Evolutionary conservation across 2,329 filamentous ascomycete species (phyloP).

Genomic region (Neobulgaria alba): DNA sequence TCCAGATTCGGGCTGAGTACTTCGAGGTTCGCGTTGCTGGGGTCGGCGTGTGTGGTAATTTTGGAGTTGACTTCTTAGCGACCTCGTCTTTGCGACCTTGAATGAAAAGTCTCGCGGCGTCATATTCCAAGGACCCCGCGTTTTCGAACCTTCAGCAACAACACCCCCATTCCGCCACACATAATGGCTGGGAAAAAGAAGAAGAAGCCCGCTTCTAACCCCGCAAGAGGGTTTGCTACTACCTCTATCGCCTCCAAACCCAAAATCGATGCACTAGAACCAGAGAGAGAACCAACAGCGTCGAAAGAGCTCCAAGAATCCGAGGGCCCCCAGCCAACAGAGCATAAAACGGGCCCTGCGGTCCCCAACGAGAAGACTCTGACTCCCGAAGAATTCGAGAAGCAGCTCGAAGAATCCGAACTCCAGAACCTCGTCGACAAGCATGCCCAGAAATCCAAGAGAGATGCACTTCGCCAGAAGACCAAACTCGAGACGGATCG

Average conservation of each 20-base stretch:
- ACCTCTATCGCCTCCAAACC: slow-evolving; percentile 83
- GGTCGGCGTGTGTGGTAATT: too few relatives aligned
- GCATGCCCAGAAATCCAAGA: slow-evolving; percentile 66
- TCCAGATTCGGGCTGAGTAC: background rate
- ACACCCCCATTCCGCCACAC: too few relatives aligned
- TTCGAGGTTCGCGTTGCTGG: too few relatives aligned
- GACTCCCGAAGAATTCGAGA: slow-evolving; percentile 83
- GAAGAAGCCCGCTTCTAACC: slow-evolving; percentile 83
- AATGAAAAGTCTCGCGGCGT: background rate
- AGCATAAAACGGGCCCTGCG: slow-evolving; percentile 1
- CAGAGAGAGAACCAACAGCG: slow-evolving; percentile 18
- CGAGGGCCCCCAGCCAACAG: slow-evolving; percentile 9
- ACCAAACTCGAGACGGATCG: slow-evolving; percentile 76
- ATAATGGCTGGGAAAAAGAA: slow-evolving; percentile 70
- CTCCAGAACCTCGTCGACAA: slow-evolving; percentile 83
- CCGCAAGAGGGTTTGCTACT: slow-evolving; percentile 86
- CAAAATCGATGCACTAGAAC: slow-evolving; percentile 48
- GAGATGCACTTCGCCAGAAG: slow-evolving; percentile 70
- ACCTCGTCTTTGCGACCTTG: background rate
- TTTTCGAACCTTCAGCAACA: slow-evolving; percentile 1
- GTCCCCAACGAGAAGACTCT: slow-evolving; percentile 37
- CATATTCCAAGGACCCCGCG: slow-evolving; percentile 7
- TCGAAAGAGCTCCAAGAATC: slow-evolving; percentile 11
- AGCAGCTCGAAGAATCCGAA: slow-evolving; percentile 81
- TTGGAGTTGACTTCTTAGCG: too few relatives aligned